Base-by-base conservation (phyloP, 202 grass and related monocot genomes). In the Brachypodium distachyon region DNA sequence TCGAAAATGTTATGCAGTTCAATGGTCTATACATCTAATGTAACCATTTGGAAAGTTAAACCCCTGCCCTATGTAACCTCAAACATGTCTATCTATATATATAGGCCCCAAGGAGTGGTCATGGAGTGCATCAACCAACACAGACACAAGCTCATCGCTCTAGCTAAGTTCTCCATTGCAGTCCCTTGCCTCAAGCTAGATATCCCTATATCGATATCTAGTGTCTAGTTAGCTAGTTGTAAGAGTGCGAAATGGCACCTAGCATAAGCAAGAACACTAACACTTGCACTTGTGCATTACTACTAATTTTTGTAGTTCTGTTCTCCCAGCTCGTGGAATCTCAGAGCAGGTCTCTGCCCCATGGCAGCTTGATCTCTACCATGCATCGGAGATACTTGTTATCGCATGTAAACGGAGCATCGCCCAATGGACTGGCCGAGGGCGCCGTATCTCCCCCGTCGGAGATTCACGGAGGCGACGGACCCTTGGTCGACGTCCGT, bases 231-330 rank as follows among this genome's bases (percentile, higher is more conserved):
- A n/a, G n/a, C n/a, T n/a, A n/a, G n/a, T n/a, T n/a, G 38, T 38
- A 0, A 37, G 54, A 28, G 55, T 36, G 27, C 52, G 48, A 46
- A 51, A 88, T 88, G 86, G 76, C 70, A 14, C 53, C 78, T 63
- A 79, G 19, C n/a, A n/a, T n/a, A n/a, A n/a, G n/a, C 39, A 64
- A 76, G 61, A 31, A 22, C 62, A 43, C 41, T 55, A 67, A 25
- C 25, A 38, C 21, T 67, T 33, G 17, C 73, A 72, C 47, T 39
- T 13, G 36, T 49, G 37, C 25, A 14, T 29, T 88, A 2, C 17
- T 88, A 4, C 33, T 83, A 2, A 44, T 80, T 80, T 25, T 18
- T 40, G 7, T 88, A 8, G 23, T 72, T 63, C 13, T 57, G 0
- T 78, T 59, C n/a, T 71, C 63, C 11, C 62, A 66, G 44, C 16